Evolutionary conservation across 2,329 filamentous ascomycete genomes (phyloP), one percentile per base, ranked within the genome.

Genomic region (Thermoascus crustaceus): DNA sequence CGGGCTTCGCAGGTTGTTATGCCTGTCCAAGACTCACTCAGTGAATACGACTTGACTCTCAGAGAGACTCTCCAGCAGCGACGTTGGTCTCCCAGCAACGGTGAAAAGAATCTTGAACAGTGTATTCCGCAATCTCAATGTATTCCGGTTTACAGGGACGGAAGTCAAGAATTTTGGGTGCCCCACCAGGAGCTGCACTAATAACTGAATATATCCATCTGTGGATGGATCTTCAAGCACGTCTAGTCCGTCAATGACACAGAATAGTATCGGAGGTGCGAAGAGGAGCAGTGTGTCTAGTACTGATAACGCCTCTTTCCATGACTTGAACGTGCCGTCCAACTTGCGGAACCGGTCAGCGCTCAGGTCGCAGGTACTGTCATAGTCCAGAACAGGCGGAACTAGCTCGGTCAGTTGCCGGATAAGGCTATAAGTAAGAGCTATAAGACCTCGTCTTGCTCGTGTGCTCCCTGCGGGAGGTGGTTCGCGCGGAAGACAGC

Each of bases 101-200:
- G 59, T 61, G 34, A 62, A 59, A 3, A 62, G 47, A 3, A 58
- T 48, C 34, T 62, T 62, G 26, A 61, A 44, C 2, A 61, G 36
- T 5, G 55, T 51, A 7, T 44, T 46, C 5, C 50, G 48, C 8
- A 29, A 16, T 22, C 22, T 23, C 10, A 11, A 7, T 16, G 14
- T 13, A 24, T 7, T 2, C 21, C 42, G 46, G 10, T 47, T 43
- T 5, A 41, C 23, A 24, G 39, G 45, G 3, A 43, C 25, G 17
- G 34, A 26, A 7, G 40, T 24, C 19, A 48, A 48, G 35, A 51
- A 49, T 17, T 48, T 46, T 9, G 52, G 59, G 39, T 62, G 58
- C 3, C 46, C 52, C 23, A 61, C 46, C 2, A 63, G 42, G 5
- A 53, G 48, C 6, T 54, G 50, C 16, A 63, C 45, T 8, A 63